Evolutionary conservation across 2,329 filamentous ascomycete genomes (phyloP).

Genomic region (Colletotrichum scovillei): DNA sequence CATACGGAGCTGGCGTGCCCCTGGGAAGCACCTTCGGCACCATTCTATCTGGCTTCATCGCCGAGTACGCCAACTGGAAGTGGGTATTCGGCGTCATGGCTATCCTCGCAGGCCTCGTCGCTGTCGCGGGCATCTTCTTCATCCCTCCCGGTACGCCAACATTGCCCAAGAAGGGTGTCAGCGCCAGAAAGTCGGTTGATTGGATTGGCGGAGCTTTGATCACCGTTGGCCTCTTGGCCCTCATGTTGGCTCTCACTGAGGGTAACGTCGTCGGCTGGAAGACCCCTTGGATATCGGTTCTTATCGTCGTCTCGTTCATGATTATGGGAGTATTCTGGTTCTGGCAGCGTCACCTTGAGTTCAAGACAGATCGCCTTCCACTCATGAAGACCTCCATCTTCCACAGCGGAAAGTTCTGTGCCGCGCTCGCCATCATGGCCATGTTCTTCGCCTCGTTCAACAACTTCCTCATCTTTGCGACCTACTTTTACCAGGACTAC

Average conservation of each 20-base stretch:
- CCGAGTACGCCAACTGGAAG: constrained; percentile 71
- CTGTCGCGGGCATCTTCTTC: constrained; percentile 66
- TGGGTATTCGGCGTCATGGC: constrained; percentile 76
- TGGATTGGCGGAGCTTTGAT: constrained; percentile 75
- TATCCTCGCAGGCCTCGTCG: constrained; percentile 67
- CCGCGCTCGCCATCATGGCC: constrained; percentile 73
- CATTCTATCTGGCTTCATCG: constrained; percentile 71
- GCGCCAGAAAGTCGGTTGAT: constrained; percentile 64
- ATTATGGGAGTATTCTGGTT: constrained; percentile 66
- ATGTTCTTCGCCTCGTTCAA: constrained; percentile 77
- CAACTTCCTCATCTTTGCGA: constrained; percentile 74
- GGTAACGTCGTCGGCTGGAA: constrained; percentile 77
- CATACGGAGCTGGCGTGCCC: constrained; percentile 73
- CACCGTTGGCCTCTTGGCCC: constrained; percentile 69
- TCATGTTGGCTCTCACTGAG: constrained; percentile 76
- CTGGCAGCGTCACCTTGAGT: constrained; percentile 72
- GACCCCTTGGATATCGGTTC: constrained; percentile 69
- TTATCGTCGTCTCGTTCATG: constrained; percentile 69
- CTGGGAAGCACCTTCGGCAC: constrained; percentile 75
- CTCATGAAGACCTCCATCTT: constrained; percentile 77
- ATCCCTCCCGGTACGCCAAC: constrained; percentile 64
- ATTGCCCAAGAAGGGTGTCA: constrained; percentile 40
- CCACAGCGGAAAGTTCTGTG: constrained; percentile 67
- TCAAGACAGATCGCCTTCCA: constrained; percentile 59
- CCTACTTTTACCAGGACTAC: constrained; percentile 78